phyloP scores from a whole-genome alignment of 2,329 filamentous ascomycete species.

The Trichocomaceae sp. region DNA sequence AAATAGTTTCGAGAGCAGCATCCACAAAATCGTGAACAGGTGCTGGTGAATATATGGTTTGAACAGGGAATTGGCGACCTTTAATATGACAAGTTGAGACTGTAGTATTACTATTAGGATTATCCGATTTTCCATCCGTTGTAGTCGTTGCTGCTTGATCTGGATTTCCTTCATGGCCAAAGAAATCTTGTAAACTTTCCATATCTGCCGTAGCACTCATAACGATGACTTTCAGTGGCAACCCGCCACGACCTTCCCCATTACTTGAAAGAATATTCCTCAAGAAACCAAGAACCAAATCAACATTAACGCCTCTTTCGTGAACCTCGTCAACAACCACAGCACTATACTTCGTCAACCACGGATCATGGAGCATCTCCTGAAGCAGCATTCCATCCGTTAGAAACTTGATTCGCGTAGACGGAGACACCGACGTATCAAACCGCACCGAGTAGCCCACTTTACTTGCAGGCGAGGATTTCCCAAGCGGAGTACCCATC shows the following conservation, averaged over 20 bases:
- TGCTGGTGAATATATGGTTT: slow-evolving; percentile 64
- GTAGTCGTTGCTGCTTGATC: neutral
- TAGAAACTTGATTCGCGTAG: slow-evolving; percentile 84
- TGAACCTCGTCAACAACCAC: slow-evolving; percentile 95
- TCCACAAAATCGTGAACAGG: slow-evolving; percentile 78
- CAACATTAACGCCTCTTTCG: slow-evolving; percentile 89
- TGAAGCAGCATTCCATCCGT: slow-evolving; percentile 96
- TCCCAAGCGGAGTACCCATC: slow-evolving; percentile 59
- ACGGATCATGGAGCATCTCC: slow-evolving; percentile 80
- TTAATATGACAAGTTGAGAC: slow-evolving; percentile 63
- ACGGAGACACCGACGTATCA: slow-evolving; percentile 74
- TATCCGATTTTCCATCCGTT: neutral
- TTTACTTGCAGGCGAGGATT: slow-evolving; percentile 51
- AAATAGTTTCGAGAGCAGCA: slow-evolving; percentile 70
- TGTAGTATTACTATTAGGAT: slow-evolving; percentile 24
- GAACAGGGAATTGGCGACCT: slow-evolving; percentile 81
- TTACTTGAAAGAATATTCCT: slow-evolving; percentile 61
- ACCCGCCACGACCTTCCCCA: slow-evolving; percentile 59
- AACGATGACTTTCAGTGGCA: slow-evolving; percentile 78
- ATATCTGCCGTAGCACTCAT: slow-evolving; percentile 98
- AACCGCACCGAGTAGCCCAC: slow-evolving; percentile 96
- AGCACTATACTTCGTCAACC: slow-evolving; percentile 77
- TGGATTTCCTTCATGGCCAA: slow-evolving; percentile 39
- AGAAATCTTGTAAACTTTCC: slow-evolving; percentile 69
- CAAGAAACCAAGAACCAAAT: slow-evolving; percentile 81